Percentiles rank a stretch among this genome's conserved stretches.
Conservation (phyloP, 192 early-diverging fungal species). For the Coemansia sp. region DNA sequence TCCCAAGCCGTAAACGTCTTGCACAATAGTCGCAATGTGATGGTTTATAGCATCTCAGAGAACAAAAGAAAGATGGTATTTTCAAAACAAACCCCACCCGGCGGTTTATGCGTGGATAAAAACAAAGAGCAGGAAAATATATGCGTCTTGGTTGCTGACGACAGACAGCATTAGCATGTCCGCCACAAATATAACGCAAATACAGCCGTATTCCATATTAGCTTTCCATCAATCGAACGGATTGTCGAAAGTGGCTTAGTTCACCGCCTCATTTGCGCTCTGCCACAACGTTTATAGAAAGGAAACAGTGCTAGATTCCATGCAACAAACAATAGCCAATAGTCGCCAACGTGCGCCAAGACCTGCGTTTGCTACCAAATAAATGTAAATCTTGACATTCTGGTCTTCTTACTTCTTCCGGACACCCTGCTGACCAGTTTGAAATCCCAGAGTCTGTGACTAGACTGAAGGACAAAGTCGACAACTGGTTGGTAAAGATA, state of each 20-base stretch:
- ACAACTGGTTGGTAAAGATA: no score
- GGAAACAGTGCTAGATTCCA: not conserved
- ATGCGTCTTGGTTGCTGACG: not conserved
- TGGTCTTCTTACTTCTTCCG: no score
- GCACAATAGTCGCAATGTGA: slow-evolving; percentile 4
- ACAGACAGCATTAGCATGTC: not conserved
- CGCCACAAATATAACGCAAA: slow-evolving; percentile 1
- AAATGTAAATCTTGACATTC: no score
- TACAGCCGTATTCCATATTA: not conserved
- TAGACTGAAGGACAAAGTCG: no score
- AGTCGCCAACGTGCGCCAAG: not conserved
- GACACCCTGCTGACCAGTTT: no score
- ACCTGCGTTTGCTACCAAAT: not conserved
- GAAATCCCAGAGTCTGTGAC: no score
- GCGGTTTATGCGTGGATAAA: not conserved
- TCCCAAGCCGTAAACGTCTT: not conserved
- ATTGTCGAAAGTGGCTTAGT: not conserved
- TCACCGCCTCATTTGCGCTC: not conserved
- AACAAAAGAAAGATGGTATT: not conserved
- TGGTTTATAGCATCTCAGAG: not conserved
- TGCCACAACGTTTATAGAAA: not conserved
- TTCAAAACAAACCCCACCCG: not conserved
- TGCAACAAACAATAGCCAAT: not conserved
- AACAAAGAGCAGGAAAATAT: not conserved
- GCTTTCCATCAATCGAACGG: not conserved